A percentile compares a stretch with the other conserved stretches of the same genome.
Evolutionary conservation across 345 rosid species (phyloP).

Genomic region (Syzygium grande): DNA sequence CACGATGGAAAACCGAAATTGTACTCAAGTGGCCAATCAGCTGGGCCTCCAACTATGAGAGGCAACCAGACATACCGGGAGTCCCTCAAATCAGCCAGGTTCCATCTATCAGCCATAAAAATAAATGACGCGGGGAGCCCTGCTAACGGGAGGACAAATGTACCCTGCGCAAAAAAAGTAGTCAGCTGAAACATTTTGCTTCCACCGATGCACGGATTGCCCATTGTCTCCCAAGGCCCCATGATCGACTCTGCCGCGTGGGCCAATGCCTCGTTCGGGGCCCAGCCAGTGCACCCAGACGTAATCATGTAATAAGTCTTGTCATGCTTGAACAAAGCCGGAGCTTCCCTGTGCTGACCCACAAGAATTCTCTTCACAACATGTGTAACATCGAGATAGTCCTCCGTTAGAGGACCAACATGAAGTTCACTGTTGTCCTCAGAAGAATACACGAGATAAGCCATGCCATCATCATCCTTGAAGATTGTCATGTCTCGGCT

Average conservation of each 20-base stretch:
- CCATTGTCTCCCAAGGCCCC: conserved; percentile 97
- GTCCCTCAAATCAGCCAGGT: conserved; percentile 78
- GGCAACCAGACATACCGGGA: conserved; percentile 90
- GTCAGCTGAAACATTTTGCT: conserved; percentile 57
- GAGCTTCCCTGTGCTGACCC: conserved; percentile 86
- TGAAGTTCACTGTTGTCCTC: conserved; percentile 89
- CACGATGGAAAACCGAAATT: conserved; percentile 70
- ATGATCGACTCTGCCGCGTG: conserved; percentile 80
- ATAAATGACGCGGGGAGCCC: conserved; percentile 65
- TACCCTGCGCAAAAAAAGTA: conserved; percentile 84
- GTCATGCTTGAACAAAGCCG: conserved; percentile 71
- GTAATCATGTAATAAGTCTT: conserved; percentile 86
- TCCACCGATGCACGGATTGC: conserved; percentile 86
- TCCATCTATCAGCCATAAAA: conserved; percentile 97
- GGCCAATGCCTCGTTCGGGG: conserved; percentile 82
- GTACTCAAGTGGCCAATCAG: conserved; percentile 67
- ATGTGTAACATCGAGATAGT: conserved; percentile 59
- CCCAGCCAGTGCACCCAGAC: conserved; percentile 96
- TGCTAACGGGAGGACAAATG: conserved; percentile 67
- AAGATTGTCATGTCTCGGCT: conserved; percentile 95
- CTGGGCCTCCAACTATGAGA: conserved; percentile 65
- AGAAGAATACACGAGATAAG: conserved; percentile 77
- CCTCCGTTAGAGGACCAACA: conserved; percentile 64
- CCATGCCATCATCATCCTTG: conserved; percentile 74
- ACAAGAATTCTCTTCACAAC: conserved; percentile 48